Conservation (phyloP, 441 rosid species). For the Adansonia grandidieri region DNA sequence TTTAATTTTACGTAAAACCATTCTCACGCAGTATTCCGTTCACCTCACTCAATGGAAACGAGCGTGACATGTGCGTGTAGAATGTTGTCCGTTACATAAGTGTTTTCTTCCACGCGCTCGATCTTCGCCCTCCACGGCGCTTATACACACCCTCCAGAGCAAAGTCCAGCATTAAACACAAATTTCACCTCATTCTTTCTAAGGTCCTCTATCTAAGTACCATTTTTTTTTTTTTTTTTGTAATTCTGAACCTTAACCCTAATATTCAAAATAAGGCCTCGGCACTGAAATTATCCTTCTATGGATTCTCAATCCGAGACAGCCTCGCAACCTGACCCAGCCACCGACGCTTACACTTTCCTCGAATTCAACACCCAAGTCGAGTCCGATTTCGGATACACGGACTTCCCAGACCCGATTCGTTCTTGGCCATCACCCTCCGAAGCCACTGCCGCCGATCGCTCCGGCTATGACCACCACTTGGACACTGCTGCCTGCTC, state of each 20-base stretch:
- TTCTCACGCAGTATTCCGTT: neutral
- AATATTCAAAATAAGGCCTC: conserved; percentile 14
- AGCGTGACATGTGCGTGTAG: neutral
- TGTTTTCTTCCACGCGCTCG: neutral
- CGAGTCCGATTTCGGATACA: conserved; percentile 89
- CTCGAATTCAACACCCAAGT: conserved; percentile 95
- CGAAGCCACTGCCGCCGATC: conserved; percentile 61
- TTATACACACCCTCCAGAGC: neutral
- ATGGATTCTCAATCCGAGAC: conserved; percentile 94
- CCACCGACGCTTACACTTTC: conserved; percentile 84
- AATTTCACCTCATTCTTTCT: neutral
- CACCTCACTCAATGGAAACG: neutral
- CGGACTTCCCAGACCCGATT: conserved; percentile 74
- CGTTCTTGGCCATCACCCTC: conserved; percentile 84
- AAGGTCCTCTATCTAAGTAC: neutral
- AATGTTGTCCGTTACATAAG: neutral
- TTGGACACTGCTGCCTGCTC: conserved; percentile 43
- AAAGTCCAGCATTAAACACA: conserved; percentile 1
- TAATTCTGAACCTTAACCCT: conserved; percentile 48
- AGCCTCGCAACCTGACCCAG: conserved; percentile 94
- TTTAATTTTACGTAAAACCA: neutral
- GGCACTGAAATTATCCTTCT: conserved; percentile 23
- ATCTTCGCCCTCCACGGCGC: conserved; percentile 8
- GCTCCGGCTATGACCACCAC: conserved; percentile 40
- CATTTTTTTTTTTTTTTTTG: neutral